Evolutionary conservation across 139 green algal genomes (phyloP).

Genomic region (Chlamydomonas incerta): DNA sequence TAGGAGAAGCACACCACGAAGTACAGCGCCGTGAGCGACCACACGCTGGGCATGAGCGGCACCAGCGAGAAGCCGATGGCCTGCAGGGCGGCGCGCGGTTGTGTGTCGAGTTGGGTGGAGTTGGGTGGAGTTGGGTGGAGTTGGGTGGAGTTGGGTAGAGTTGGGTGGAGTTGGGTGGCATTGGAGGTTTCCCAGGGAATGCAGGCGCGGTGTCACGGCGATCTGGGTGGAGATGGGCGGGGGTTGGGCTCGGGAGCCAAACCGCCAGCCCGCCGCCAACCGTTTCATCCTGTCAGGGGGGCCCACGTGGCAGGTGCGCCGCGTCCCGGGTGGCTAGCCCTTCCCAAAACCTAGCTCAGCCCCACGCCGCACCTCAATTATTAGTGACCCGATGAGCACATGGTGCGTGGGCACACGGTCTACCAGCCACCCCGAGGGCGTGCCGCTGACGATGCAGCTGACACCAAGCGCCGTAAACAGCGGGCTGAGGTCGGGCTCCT

Average conservation of each 20-base stretch:
- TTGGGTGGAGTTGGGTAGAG: neutral
- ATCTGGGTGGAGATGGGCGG: too few relatives aligned
- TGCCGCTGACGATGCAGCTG: slow-evolving; percentile 60
- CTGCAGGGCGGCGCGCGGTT: neutral
- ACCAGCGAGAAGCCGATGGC: slow-evolving; percentile 58
- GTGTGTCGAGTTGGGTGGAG: neutral
- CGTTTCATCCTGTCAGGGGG: too few relatives aligned
- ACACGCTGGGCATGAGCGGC: slow-evolving; percentile 54
- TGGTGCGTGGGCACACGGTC: slow-evolving; percentile 56
- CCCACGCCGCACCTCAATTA: slow-evolving; percentile 44
- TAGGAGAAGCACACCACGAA: slow-evolving; percentile 62
- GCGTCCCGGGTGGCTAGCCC: too few relatives aligned
- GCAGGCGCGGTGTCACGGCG: too few relatives aligned
- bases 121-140: neutral
- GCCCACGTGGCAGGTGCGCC: too few relatives aligned
- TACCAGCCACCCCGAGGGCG: slow-evolving; percentile 60
- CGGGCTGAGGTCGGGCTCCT: slow-evolving; percentile 52
- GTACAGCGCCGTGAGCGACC: slow-evolving; percentile 54
- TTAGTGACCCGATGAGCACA: slow-evolving; percentile 53
- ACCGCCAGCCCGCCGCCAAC: too few relatives aligned
- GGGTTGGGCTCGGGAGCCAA: too few relatives aligned
- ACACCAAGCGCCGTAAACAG: slow-evolving; percentile 62
- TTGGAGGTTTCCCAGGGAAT: too few relatives aligned
- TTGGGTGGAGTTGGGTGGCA: too few relatives aligned
- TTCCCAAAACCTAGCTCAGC: too few relatives aligned